These are phyloP conservation scores for Apiospora arundinis DNA, from an alignment of 2,329 filamentous ascomycete genomes.

Conservation along the genomic window DNA sequence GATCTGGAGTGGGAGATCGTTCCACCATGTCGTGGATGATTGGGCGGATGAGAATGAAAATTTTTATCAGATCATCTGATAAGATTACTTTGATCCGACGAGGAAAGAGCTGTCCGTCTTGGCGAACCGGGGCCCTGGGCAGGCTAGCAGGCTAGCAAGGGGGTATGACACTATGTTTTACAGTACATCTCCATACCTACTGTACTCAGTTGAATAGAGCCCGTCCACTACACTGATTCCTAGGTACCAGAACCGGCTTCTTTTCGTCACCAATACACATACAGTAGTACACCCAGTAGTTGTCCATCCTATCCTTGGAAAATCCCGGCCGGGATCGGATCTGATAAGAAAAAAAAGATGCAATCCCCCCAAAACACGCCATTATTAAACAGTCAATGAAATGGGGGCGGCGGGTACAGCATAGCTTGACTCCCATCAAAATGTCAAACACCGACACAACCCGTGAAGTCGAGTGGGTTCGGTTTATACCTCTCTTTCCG, in stretches of 20 bases:
- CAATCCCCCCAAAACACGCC: background rate
- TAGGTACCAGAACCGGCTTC: background rate
- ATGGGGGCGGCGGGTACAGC: background rate
- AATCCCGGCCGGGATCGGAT: constrained; percentile 13
- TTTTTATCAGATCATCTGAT: constrained; percentile 63
- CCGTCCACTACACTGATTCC: background rate
- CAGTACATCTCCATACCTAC: too few species aligned
- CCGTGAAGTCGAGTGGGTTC: background rate
- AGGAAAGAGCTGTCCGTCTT: constrained; percentile 21
- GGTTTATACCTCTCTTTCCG: background rate
- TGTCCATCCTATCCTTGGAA: background rate
- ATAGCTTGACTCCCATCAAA: background rate
- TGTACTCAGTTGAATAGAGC: background rate
- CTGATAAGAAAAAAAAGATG: background rate
- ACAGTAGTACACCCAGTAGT: background rate
- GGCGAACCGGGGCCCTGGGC: constrained; percentile 25
- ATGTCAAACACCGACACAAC: background rate
- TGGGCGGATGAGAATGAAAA: constrained; percentile 35
- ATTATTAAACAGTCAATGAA: background rate
- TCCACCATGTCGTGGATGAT: constrained; percentile 1
- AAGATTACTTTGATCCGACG: constrained; percentile 43
- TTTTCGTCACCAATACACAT: background rate
- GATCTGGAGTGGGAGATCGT: constrained; percentile 6
- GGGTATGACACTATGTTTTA: too few species aligned
- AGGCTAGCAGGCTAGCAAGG: constrained; percentile 2